phyloP scores from a whole-genome alignment of 78 protist species.

The Chrysochromulina parva region DNA sequence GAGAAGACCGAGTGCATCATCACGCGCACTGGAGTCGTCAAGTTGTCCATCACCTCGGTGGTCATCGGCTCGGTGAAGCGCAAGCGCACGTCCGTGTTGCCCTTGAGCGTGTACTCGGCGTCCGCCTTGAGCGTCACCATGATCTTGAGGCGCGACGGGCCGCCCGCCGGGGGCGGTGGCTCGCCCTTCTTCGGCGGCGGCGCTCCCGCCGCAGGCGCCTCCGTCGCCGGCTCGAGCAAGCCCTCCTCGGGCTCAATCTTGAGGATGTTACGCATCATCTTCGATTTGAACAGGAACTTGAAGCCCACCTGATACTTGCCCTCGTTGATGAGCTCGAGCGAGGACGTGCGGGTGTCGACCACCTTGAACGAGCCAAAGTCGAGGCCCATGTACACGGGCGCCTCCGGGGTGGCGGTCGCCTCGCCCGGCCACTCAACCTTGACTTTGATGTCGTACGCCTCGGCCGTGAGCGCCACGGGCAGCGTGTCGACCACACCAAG shows the following conservation, averaged over 20 bases:
- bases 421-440: neutral
- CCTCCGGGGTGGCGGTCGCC: conserved; percentile 60
- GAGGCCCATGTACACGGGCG: conserved; percentile 29
- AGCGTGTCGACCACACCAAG: neutral
- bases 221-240: neutral
- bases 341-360: neutral
- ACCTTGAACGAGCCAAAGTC: conserved; percentile 45
- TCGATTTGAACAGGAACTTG: neutral
- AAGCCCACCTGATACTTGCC: conserved; percentile 62
- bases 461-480: conserved; percentile 39
- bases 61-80: conserved; percentile 13
- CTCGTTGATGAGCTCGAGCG: conserved; percentile 40
- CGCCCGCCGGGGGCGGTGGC: neutral
- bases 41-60: neutral
- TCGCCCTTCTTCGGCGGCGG: conserved; percentile 29
- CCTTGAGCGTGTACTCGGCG: neutral
- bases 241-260: conserved; percentile 39
- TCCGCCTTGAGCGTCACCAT: neutral
- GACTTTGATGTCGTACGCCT: neutral
- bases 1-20: conserved; percentile 39
- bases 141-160: neutral
- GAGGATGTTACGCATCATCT: neutral
- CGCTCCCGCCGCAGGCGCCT: neutral
- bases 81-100: conserved; percentile 30
- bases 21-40: conserved; percentile 12